These are phyloP conservation scores for Gloeopeniophorella convolvens DNA, from an alignment of 768 basidiomycete genomes.

Conservation along the genomic window DNA sequence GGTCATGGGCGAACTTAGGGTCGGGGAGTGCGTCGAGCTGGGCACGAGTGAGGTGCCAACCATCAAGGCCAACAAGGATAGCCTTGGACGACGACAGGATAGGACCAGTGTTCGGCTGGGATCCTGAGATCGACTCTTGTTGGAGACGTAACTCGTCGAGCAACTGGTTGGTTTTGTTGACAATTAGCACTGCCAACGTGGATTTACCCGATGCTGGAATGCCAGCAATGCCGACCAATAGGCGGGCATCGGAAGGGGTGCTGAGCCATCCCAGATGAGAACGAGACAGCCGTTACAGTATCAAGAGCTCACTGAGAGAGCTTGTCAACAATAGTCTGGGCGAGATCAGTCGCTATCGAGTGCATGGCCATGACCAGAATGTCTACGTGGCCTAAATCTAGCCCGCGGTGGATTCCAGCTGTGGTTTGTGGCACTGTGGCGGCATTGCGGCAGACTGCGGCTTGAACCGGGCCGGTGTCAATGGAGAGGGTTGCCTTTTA, in stretches of 20 bases:
- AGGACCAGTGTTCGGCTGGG: not conserved
- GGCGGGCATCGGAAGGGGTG: slow-evolving; percentile 32
- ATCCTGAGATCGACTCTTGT: not conserved
- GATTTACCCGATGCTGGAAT: slow-evolving; percentile 88
- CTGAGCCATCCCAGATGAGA: slow-evolving; percentile 19
- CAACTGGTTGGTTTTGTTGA: slow-evolving; percentile 44
- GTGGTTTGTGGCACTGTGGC: too few relatives aligned
- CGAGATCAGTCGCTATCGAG: not conserved
- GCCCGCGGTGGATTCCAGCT: too few relatives aligned
- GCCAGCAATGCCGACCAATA: slow-evolving; percentile 69
- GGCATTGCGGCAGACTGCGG: too few relatives aligned
- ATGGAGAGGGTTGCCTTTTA: too few relatives aligned
- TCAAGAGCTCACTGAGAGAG: slow-evolving; percentile 2
- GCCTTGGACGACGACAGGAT: slow-evolving; percentile 28
- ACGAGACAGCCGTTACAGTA: not conserved
- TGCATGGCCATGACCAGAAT: not conserved
- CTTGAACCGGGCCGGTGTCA: too few relatives aligned
- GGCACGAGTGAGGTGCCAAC: slow-evolving; percentile 83
- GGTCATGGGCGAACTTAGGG: slow-evolving; percentile 66
- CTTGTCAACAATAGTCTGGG: not conserved
- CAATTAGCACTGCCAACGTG: slow-evolving; percentile 57
- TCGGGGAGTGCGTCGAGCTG: slow-evolving; percentile 74
- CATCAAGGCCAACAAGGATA: slow-evolving; percentile 76
- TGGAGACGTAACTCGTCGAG: slow-evolving; percentile 22
- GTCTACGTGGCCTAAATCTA: not conserved